phyloP scores from a whole-genome alignment of 2,329 filamentous ascomycete species.

The Alternaria consortialis region DNA sequence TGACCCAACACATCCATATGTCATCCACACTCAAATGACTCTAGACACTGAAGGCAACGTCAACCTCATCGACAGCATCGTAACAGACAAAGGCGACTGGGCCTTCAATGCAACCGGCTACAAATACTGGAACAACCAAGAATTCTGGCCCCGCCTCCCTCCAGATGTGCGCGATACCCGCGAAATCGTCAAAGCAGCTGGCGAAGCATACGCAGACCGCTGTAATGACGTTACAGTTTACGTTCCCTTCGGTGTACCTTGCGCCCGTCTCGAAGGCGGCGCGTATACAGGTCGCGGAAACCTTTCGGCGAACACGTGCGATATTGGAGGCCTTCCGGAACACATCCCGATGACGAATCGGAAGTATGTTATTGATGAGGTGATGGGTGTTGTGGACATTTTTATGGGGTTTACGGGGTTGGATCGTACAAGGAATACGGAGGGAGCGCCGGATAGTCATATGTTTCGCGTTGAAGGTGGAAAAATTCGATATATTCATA shows the following conservation, averaged over 20 bases:
- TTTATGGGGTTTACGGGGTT: conserved; percentile 37
- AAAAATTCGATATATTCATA: conserved; percentile 36
- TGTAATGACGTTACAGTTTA: conserved; percentile 28
- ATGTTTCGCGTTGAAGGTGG: conserved; percentile 35
- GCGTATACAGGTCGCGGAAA: conserved; percentile 27
- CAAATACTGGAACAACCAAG: conserved; percentile 23
- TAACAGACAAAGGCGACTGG: conserved; percentile 41
- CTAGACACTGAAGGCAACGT: conserved; percentile 23
- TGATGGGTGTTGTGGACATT: conserved; percentile 33
- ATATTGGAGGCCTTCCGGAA: conserved; percentile 16
- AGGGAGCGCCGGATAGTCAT: conserved; percentile 37
- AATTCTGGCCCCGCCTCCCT: conserved; percentile 32
- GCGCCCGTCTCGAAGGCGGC: conserved; percentile 37
- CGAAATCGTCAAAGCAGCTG: conserved; percentile 27
- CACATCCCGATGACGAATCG: conserved; percentile 31
- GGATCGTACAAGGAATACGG: conserved; percentile 32
- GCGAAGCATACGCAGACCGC: conserved; percentile 39
- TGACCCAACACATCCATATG: conserved; percentile 29
- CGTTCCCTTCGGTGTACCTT: conserved; percentile 36
- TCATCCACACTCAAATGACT: conserved; percentile 38
- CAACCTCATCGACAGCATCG: conserved; percentile 32
- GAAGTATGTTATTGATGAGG: conserved; percentile 39
- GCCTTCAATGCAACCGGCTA: conserved; percentile 39
- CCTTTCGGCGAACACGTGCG: conserved; percentile 22
- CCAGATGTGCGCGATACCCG: conserved; percentile 19